These are phyloP conservation scores for Tylopilus subfusipes DNA, from an alignment of 768 basidiomycete genomes.

Conservation along the genomic window DNA sequence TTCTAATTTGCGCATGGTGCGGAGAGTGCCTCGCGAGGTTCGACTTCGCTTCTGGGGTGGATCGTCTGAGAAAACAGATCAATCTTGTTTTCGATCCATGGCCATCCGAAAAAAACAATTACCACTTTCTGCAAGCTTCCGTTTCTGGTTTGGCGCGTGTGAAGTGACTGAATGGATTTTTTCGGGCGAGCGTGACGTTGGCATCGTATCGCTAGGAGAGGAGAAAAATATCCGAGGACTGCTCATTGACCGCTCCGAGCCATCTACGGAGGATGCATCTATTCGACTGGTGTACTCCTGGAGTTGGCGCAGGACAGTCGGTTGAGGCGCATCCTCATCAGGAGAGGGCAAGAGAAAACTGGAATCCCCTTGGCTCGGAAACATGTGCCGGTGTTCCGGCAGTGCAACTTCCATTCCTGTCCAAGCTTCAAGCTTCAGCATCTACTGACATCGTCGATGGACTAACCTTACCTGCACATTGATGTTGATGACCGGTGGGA, in stretches of 20 bases:
- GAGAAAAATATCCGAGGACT: neutral
- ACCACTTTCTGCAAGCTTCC: slow-evolving; percentile 9
- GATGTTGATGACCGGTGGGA: neutral
- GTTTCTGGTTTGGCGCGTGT: slow-evolving; percentile 4
- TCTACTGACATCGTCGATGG: neutral
- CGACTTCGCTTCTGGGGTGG: slow-evolving; percentile 23
- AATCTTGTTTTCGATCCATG: neutral
- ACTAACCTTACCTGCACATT: slow-evolving; percentile 20
- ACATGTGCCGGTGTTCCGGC: neutral
- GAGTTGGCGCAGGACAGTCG: slow-evolving; percentile 12
- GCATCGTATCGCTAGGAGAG: neutral
- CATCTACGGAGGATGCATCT: neutral
- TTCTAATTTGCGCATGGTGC: slow-evolving; percentile 13
- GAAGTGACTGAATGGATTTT: neutral
- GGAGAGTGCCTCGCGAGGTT: slow-evolving; percentile 11
- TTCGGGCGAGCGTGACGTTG: neutral
- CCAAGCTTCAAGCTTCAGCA: neutral
- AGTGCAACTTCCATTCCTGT: neutral
- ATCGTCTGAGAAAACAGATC: slow-evolving; percentile 14
- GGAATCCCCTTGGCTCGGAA: slow-evolving; percentile 7
- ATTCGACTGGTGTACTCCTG: slow-evolving; percentile 16
- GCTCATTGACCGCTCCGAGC: slow-evolving; percentile 1
- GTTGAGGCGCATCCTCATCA: slow-evolving; percentile 1
- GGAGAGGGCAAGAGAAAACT: slow-evolving; percentile 6
- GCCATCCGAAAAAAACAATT: neutral